Conservation (phyloP, 768 basidiomycete species). For the Boletus sp. region DNA sequence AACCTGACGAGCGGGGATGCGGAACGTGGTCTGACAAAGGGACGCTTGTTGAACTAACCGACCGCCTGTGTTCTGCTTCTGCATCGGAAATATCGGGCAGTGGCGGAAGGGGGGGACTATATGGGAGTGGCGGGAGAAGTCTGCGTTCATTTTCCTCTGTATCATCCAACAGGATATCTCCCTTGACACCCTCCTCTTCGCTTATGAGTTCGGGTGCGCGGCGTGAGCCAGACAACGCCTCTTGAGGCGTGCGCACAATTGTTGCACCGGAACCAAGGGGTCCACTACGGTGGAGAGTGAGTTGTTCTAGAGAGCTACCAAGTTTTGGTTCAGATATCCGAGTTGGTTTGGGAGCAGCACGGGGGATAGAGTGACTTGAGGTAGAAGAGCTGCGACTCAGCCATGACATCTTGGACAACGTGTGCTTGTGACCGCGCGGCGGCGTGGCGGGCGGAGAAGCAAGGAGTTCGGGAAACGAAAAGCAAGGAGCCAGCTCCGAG, state of each 20-base stretch:
- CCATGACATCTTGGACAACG: conserved; percentile 44
- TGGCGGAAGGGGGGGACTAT: conserved; percentile 53
- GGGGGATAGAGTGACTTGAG: conserved; percentile 23
- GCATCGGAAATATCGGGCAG: conserved; percentile 34
- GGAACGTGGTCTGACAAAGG: conserved; percentile 22
- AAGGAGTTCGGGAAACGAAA: conserved; percentile 14
- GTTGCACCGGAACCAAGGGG: conserved; percentile 69
- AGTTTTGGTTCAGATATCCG: conserved; percentile 45
- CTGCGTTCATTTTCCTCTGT: conserved; percentile 14
- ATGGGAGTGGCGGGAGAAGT: conserved; percentile 31
- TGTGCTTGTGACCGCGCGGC: conserved; percentile 32
- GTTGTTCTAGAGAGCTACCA: conserved; percentile 31
- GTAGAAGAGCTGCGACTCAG: conserved; percentile 36
- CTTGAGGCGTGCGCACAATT: conserved; percentile 76
- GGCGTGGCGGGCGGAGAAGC: conserved; percentile 31
- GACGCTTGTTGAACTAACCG: conserved; percentile 21
- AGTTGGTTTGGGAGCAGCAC: conserved; percentile 36
- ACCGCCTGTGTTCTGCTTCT: not conserved
- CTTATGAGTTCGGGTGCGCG: conserved; percentile 1
- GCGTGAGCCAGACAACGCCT: conserved; percentile 51
- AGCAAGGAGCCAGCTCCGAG: conserved; percentile 29
- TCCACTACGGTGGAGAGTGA: conserved; percentile 38
- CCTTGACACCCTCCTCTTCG: conserved; percentile 13
- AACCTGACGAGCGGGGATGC: conserved; percentile 34
- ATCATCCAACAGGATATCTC: conserved; percentile 6